Conservation (phyloP, 768 basidiomycete genomes). For the Lactifluus subvellereus region DNA sequence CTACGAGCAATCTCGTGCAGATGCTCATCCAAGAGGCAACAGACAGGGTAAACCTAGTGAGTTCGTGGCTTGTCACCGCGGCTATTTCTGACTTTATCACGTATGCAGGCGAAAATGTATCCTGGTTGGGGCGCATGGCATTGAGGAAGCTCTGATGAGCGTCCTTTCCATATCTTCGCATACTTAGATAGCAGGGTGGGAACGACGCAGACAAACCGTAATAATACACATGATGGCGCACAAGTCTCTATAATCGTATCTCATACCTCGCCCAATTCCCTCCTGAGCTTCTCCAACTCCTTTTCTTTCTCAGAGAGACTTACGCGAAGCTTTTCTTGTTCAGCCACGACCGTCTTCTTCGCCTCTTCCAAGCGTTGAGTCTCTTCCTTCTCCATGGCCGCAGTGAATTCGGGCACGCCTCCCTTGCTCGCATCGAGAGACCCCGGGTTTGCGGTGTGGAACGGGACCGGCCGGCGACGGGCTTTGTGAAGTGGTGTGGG, state of each 20-base stretch:
- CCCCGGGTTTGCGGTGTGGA: conserved; percentile 49
- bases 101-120: conserved; percentile 77
- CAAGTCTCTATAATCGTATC: background rate
- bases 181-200: background rate
- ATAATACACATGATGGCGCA: conserved; percentile 5
- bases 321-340: conserved; percentile 68
- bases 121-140: conserved; percentile 86
- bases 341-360: conserved; percentile 57
- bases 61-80: conserved; percentile 25
- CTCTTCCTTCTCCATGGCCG: conserved; percentile 84
- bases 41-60: conserved; percentile 60
- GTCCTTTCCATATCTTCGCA: background rate
- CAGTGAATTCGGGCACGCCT: conserved; percentile 77
- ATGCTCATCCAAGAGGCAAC: conserved; percentile 87
- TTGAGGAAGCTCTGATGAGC: conserved; percentile 30
- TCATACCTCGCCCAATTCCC: conserved; percentile 35
- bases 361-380: conserved; percentile 73
- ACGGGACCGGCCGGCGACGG: conserved; percentile 60
- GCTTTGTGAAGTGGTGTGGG: conserved; percentile 73
- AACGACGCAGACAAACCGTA: background rate
- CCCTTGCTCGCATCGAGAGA: conserved; percentile 60
- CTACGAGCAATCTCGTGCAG: conserved; percentile 86
- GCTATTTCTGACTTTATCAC: conserved; percentile 24
- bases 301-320: conserved; percentile 76
- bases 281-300: conserved; percentile 67